Evolutionary conservation across 2,329 filamentous ascomycete genomes (phyloP), one percentile per base, ranked within the genome.

Genomic region (Fusarium equiseti): DNA sequence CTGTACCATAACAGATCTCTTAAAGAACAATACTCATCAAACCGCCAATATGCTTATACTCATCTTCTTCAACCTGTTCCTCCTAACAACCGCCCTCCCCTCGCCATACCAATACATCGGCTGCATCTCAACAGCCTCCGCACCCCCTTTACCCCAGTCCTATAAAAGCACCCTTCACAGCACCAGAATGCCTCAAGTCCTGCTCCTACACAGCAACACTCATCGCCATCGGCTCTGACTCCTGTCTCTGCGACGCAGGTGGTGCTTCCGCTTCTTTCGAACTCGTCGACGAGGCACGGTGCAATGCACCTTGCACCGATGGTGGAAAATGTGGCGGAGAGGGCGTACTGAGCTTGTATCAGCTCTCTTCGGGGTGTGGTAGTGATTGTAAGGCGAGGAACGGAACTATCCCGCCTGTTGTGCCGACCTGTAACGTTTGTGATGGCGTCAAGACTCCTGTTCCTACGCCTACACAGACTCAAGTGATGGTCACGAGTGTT

Each of bases 321-420:
- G 70, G 45, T 9, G 77, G 77, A 0, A 56, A 46, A 6, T 79
- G 77, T 38, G 77, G 77, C n/a, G 78, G 76, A 5, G 42, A 58
- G 4, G 64, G 44, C 2, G 59, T 54, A 4, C 27, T 71, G 24
- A 69, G 65, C n/a, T 18, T 72, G n/a, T 68, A 68, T 16, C 53
- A 68, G n/a, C 45, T 73, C 5, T 54, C 71, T 6, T 54, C 57
- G 6, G 52, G 53, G 3, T 31, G 55, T 26, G 40, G 57, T 22
- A 53, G 46, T 1, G 43, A 56, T 3, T 56, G 43, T 22, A 38
- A 20, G 27, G 35, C 22, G 1, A 46, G 22, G 26, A 58, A 64
- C 8, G 31, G 45, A 8, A 58, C 63, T n/a, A 22, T 49, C 8
- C 58, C 63, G 24, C 63, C 63, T 7, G 40, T 62, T 29, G 44